These are phyloP conservation scores for Hymenoscyphus occultus DNA, from an alignment of 2,329 filamentous ascomycete species.

Conservation along the genomic window DNA sequence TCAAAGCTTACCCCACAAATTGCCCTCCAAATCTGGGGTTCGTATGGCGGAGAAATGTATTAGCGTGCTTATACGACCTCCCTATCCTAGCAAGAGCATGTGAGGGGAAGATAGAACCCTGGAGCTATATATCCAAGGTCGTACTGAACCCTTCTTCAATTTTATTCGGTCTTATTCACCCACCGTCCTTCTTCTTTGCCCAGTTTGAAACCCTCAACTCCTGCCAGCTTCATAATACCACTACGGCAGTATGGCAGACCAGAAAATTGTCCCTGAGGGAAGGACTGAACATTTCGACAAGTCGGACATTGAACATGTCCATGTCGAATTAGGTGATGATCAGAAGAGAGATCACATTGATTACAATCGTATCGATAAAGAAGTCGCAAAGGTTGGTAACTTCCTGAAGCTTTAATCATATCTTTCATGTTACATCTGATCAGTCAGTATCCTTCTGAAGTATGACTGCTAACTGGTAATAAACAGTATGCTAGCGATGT, in stretches of 20 bases:
- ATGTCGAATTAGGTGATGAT: conserved; percentile 39
- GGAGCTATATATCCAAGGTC: conserved; percentile 5
- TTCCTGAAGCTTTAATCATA: too few relatives aligned
- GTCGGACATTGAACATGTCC: conserved; percentile 11
- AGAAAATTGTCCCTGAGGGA: conserved; percentile 10
- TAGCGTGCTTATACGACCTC: neutral
- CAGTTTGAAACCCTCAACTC: neutral
- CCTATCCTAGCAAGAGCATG: neutral
- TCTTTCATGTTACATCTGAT: neutral
- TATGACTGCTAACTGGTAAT: neutral
- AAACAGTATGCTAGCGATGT: conserved; percentile 53
- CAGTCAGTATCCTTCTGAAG: too few relatives aligned
- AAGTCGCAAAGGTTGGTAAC: conserved; percentile 54
- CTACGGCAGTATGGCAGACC: conserved; percentile 9
- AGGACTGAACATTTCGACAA: neutral
- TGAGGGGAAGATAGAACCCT: neutral
- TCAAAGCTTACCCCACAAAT: neutral
- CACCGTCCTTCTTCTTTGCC: neutral
- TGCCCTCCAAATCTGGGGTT: neutral
- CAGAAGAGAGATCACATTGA: conserved; percentile 42
- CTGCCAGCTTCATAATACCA: neutral
- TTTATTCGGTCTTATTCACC: neutral
- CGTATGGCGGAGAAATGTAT: conserved; percentile 7
- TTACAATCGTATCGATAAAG: conserved; percentile 61
- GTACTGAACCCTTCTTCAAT: neutral